phyloP scores from a whole-genome alignment of 768 basidiomycete genomes.

The Amyloporia xantha region DNA sequence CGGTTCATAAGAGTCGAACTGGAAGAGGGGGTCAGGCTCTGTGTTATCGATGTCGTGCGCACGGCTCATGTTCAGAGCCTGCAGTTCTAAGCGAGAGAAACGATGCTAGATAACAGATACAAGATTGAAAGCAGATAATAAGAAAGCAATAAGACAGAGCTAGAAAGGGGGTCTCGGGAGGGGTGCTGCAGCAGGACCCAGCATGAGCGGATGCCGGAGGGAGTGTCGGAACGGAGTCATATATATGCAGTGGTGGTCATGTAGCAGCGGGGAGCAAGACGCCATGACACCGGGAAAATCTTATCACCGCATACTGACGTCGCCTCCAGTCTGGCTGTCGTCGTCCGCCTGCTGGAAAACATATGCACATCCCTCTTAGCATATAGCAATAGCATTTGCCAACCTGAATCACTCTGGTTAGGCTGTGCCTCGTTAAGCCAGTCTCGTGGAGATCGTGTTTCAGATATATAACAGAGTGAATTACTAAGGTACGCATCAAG shows the following conservation, averaged over 20 bases:
- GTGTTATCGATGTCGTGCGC: conserved; percentile 45
- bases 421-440: too few relatives aligned
- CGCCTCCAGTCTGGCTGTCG: too few relatives aligned
- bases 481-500: too few relatives aligned
- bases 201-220: neutral
- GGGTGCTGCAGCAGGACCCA: conserved; percentile 1
- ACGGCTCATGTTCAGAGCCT: conserved; percentile 33
- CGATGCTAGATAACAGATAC: conserved; percentile 17
- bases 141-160: conserved; percentile 3
- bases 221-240: conserved; percentile 2
- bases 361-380: too few relatives aligned
- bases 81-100: conserved; percentile 18
- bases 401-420: too few relatives aligned
- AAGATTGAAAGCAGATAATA: conserved; percentile 4
- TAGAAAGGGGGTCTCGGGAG: conserved; percentile 4
- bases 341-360: too few relatives aligned
- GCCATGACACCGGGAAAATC: too few relatives aligned
- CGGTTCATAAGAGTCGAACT: conserved; percentile 42
- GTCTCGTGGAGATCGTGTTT: too few relatives aligned
- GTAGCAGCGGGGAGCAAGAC: neutral
- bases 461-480: too few relatives aligned
- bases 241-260: too few relatives aligned
- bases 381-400: too few relatives aligned
- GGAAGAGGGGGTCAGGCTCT: conserved; percentile 39
- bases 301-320: too few relatives aligned